Conservation (phyloP, 2,329 filamentous ascomycete genomes). For the Mycosphaerella sp. region DNA sequence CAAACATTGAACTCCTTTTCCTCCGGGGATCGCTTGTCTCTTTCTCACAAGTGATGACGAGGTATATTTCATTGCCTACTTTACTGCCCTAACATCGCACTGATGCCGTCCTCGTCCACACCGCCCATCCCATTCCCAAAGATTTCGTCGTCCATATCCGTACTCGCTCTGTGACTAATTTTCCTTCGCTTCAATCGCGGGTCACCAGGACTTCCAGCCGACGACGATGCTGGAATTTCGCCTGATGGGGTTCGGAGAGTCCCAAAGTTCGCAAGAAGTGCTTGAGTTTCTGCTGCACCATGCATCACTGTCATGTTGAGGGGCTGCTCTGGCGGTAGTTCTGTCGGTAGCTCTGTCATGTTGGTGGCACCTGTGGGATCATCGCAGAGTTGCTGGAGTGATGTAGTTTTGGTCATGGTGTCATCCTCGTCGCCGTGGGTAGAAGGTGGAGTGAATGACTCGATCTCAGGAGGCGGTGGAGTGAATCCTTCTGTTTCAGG, state of each 20-base stretch:
- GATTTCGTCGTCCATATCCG: slow-evolving; percentile 30
- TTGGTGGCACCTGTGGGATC: slow-evolving; percentile 40
- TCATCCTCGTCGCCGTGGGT: slow-evolving; percentile 31
- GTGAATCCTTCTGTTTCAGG: slow-evolving; percentile 46
- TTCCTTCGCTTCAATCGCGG: slow-evolving; percentile 35
- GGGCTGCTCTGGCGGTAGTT: slow-evolving; percentile 28
- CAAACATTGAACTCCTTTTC: no score
- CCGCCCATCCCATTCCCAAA: slow-evolving; percentile 27
- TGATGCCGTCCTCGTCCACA: slow-evolving; percentile 33
- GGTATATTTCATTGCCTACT: no score
- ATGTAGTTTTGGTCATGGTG: slow-evolving; percentile 4
- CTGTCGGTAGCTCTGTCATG: slow-evolving; percentile 31
- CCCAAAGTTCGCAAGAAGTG: slow-evolving; percentile 28
- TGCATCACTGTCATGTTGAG: slow-evolving; percentile 25
- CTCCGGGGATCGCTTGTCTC: no score
- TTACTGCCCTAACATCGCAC: slow-evolving; percentile 28
- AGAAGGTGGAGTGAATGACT: slow-evolving; percentile 69
- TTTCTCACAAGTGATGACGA: no score
- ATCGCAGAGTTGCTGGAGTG: slow-evolving; percentile 24
- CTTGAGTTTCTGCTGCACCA: slow-evolving; percentile 16
- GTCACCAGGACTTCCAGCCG: slow-evolving; percentile 22
- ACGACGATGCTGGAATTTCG: slow-evolving; percentile 17
- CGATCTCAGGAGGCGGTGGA: slow-evolving; percentile 70
- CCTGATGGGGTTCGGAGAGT: slow-evolving; percentile 24
- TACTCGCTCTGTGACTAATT: slow-evolving; percentile 27